phyloP scores from a whole-genome alignment of 2,329 filamentous ascomycete species.

The Pseudogymnoascus sp. region DNA sequence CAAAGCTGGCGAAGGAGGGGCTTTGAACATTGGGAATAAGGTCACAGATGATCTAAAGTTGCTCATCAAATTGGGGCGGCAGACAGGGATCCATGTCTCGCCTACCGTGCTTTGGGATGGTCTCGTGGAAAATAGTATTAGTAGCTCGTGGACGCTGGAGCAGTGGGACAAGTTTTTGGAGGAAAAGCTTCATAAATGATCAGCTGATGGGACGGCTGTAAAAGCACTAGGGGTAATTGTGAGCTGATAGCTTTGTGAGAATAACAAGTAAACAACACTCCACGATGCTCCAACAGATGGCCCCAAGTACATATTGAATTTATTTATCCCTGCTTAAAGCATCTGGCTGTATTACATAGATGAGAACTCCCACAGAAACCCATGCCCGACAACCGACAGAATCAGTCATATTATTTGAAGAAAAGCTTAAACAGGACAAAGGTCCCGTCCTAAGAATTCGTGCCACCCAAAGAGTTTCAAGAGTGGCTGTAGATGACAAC shows the following conservation, averaged over 20 bases:
- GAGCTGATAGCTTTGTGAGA: neutral
- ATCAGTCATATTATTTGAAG: too few species aligned
- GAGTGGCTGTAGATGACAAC: neutral
- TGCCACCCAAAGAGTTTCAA: neutral
- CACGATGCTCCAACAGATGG: neutral
- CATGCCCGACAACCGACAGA: too few species aligned
- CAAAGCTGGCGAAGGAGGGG: constrained; percentile 56
- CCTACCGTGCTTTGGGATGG: constrained; percentile 87
- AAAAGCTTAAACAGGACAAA: neutral
- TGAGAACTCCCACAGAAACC: too few species aligned
- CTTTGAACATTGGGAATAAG: constrained; percentile 68
- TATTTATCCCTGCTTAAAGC: neutral
- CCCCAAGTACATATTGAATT: neutral
- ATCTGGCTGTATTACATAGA: neutral
- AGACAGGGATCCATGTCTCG: constrained; percentile 80
- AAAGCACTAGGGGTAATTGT: neutral
- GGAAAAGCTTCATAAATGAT: constrained; percentile 37
- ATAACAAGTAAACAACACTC: neutral
- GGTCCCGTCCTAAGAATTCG: neutral
- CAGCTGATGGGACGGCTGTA: neutral
- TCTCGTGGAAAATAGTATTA: constrained; percentile 68
- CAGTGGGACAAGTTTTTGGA: constrained; percentile 82
- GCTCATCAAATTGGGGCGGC: constrained; percentile 67
- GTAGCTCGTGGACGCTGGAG: constrained; percentile 65
- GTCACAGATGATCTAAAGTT: constrained; percentile 82